These are phyloP conservation scores for Trebouxia sp. DNA, from an alignment of 139 green algal species.

Conservation along the genomic window DNA sequence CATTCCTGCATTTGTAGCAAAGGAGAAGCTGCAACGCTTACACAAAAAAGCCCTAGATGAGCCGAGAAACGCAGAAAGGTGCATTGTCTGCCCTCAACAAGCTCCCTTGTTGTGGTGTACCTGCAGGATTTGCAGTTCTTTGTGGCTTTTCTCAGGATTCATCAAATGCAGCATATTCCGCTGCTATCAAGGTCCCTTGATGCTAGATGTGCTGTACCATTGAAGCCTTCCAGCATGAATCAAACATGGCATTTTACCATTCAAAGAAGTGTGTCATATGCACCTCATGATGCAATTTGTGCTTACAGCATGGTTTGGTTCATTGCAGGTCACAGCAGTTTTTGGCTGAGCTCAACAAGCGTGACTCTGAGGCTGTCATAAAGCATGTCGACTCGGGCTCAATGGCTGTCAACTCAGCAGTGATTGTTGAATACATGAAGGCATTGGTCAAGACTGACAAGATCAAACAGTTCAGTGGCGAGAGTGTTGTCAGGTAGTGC, in stretches of 20 bases:
- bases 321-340: slow-evolving; percentile 33
- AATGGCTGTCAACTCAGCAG: slow-evolving; percentile 55
- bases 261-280: too few species aligned
- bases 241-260: too few species aligned
- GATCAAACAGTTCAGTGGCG: neutral
- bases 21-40: slow-evolving; percentile 6
- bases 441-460: slow-evolving; percentile 74
- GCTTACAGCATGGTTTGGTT: too few species aligned
- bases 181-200: too few species aligned
- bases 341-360: slow-evolving; percentile 51
- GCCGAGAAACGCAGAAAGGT: slow-evolving; percentile 6
- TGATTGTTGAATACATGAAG: slow-evolving; percentile 86
- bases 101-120: too few species aligned
- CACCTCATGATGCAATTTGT: too few species aligned
- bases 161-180: too few species aligned
- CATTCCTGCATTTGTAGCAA: neutral
- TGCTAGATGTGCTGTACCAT: neutral
- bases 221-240: too few species aligned
- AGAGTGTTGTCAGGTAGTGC: neutral
- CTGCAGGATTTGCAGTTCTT: too few species aligned
- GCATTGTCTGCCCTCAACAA: neutral
- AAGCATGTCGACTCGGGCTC: slow-evolving; percentile 37
- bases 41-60: neutral
- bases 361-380: slow-evolving; percentile 42
- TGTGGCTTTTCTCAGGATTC: too few species aligned